phyloP scores from a whole-genome alignment of 352 stramenopile genomes.

The Pythium myriotylum region DNA sequence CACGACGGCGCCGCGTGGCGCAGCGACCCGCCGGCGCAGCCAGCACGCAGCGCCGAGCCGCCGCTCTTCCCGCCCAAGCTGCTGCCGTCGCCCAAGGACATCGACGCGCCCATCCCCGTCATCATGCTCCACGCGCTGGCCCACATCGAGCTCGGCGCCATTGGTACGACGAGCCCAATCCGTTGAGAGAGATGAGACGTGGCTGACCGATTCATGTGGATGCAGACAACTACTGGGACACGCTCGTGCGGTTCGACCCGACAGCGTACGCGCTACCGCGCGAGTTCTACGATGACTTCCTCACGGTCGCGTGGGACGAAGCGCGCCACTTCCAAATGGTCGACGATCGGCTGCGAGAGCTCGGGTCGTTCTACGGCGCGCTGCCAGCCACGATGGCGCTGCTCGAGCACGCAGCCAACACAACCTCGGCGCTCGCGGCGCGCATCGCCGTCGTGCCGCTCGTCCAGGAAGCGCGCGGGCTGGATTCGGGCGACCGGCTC shows the following conservation, averaged over 20 bases:
- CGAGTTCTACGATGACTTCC: slow-evolving; percentile 78
- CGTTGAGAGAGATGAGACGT: too few relatives aligned
- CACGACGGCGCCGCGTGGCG: slow-evolving; percentile 36
- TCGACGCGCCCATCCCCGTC: slow-evolving; percentile 63
- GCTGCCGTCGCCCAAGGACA: slow-evolving; percentile 71
- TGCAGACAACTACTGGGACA: slow-evolving; percentile 89
- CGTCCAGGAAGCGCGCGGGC: slow-evolving; percentile 75
- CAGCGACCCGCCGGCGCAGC: slow-evolving; percentile 45
- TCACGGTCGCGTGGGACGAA: slow-evolving; percentile 72
- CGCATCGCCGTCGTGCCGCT: slow-evolving; percentile 80
- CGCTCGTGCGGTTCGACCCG: slow-evolving; percentile 79
- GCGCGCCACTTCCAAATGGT: slow-evolving; percentile 83
- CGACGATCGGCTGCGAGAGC: slow-evolving; percentile 55
- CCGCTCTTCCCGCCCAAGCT: slow-evolving; percentile 66
- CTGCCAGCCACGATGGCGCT: slow-evolving; percentile 69
- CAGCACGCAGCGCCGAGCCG: slow-evolving; percentile 47
- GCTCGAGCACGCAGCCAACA: slow-evolving; percentile 78
- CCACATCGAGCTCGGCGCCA: slow-evolving; percentile 85
- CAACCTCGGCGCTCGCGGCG: slow-evolving; percentile 58
- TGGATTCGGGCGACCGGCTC: slow-evolving; percentile 77
- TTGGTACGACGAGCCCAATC: too few relatives aligned
- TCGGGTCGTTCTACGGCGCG: slow-evolving; percentile 68
- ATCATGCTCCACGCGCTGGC: slow-evolving; percentile 83
- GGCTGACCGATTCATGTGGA: too few relatives aligned
- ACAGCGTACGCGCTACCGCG: slow-evolving; percentile 41